Percentiles rank a stretch among this genome's conserved stretches.
Evolutionary conservation across 331 rosid species (phyloP).

Genomic region (Spiraea crenata): DNA sequence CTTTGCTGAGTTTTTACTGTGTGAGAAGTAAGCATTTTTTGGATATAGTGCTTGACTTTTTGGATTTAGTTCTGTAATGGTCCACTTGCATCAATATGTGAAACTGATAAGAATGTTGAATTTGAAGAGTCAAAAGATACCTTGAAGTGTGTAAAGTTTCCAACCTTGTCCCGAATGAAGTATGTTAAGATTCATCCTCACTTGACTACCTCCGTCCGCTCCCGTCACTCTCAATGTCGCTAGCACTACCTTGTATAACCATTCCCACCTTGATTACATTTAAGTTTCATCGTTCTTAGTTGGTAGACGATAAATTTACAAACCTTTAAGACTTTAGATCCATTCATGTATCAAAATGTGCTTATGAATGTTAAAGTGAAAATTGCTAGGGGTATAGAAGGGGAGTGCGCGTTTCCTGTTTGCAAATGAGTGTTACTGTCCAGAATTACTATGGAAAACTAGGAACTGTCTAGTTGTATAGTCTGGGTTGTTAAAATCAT

Average conservation of each 20-base stretch:
- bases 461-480: not conserved
- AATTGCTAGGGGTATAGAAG: too few relatives aligned
- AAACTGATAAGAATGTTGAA: slow-evolving; percentile 1
- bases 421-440: too few relatives aligned
- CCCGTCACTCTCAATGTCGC: not conserved
- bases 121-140: not conserved
- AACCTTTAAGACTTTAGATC: too few relatives aligned
- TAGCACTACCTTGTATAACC: not conserved
- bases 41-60: not conserved
- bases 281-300: not conserved
- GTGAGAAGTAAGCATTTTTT: not conserved
- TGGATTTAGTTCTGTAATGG: not conserved
- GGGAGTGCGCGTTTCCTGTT: too few relatives aligned
- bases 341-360: too few relatives aligned
- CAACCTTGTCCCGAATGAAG: not conserved
- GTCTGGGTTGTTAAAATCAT: not conserved
- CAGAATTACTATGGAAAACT: too few relatives aligned
- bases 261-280: not conserved
- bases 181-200: not conserved
- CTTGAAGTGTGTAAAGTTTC: not conserved
- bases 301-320: not conserved
- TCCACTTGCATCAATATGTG: not conserved
- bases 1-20: not conserved
- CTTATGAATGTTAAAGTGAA: too few relatives aligned
- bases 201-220: not conserved